Conservation (phyloP, 106 monocot genomes). For the Platanthera guangdongensis region DNA sequence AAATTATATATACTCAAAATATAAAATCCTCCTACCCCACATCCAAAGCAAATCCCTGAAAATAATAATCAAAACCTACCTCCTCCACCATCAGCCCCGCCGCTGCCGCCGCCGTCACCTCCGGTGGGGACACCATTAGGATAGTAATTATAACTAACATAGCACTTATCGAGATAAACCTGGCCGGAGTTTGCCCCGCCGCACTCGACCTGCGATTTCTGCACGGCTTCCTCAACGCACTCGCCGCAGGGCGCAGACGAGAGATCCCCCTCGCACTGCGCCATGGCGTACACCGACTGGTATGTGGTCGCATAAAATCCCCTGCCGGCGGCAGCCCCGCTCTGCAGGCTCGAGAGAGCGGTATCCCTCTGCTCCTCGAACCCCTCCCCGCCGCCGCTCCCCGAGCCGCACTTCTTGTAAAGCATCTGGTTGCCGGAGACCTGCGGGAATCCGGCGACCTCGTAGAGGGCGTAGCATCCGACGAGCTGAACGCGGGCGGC, state of each 20-base stretch:
- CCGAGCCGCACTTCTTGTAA: conserved; percentile 67
- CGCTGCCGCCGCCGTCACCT: conserved; percentile 25
- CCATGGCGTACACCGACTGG: conserved; percentile 76
- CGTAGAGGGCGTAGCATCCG: conserved; percentile 85
- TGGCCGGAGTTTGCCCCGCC: conserved; percentile 72
- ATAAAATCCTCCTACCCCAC: not conserved
- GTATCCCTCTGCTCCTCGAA: conserved; percentile 79
- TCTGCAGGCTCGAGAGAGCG: conserved; percentile 73
- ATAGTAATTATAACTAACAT: conserved; percentile 70
- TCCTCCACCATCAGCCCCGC: conserved; percentile 22
- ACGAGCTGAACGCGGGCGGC: conserved; percentile 80
- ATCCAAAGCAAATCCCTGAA: not conserved
- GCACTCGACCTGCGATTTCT: conserved; percentile 94
- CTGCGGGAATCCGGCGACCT: conserved; percentile 68
- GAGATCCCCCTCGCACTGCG: conserved; percentile 94
- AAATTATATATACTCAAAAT: not conserved
- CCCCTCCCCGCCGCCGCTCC: conserved; percentile 27
- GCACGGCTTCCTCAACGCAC: conserved; percentile 77
- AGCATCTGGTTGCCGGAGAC: conserved; percentile 78
- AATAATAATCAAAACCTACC: not conserved
- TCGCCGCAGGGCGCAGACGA: conserved; percentile 59
- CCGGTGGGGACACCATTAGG: conserved; percentile 45
- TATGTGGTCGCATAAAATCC: conserved; percentile 81
- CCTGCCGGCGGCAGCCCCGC: conserved; percentile 26
- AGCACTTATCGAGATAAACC: conserved; percentile 93